Percentiles rank a stretch among this genome's conserved stretches.
Conservation (phyloP, 1,284 basidiomycete genomes). For the Trichosporon sp. region DNA sequence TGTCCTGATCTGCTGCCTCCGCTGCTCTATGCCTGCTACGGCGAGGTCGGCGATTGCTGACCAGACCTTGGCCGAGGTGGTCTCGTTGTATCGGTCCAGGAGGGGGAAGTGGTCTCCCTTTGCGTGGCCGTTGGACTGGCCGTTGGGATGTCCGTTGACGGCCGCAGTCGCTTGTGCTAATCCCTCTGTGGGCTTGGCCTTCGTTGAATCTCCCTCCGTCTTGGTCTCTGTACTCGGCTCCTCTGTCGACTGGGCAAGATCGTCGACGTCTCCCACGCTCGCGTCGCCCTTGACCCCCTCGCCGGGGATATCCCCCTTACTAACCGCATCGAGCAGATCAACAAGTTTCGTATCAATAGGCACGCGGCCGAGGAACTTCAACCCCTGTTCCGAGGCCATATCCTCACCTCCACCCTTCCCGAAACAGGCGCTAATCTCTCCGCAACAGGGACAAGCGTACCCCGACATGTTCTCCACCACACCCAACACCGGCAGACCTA, state of each 20-base stretch:
- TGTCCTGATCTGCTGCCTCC: conserved; percentile 15
- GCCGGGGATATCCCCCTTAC: conserved; percentile 45
- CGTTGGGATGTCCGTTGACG: too few species aligned
- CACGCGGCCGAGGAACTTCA: conserved; percentile 79
- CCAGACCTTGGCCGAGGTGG: conserved; percentile 47
- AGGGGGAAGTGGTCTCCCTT: conserved; percentile 36
- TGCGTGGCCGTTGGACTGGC: neutral
- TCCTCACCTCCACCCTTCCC: conserved; percentile 87
- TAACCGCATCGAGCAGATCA: conserved; percentile 70
- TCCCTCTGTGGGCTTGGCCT: too few species aligned
- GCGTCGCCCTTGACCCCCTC: conserved; percentile 7
- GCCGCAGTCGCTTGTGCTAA: too few species aligned
- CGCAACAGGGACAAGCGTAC: conserved; percentile 92
- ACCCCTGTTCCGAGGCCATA: conserved; percentile 67
- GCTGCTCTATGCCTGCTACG: conserved; percentile 21
- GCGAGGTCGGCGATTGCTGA: conserved; percentile 38
- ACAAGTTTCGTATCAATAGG: conserved; percentile 94
- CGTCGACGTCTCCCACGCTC: too few species aligned
- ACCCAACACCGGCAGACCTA: conserved; percentile 81
- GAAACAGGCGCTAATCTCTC: conserved; percentile 90
- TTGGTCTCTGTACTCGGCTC: neutral
- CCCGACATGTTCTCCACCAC: conserved; percentile 99
- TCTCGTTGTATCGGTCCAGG: conserved; percentile 45
- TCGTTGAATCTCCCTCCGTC: neutral
- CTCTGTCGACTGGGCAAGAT: too few species aligned